A percentile compares a stretch with the other conserved stretches of the same genome.
Evolutionary conservation across 2,329 filamentous ascomycete genomes (phyloP).

Genomic region (Talaromyces piceae): DNA sequence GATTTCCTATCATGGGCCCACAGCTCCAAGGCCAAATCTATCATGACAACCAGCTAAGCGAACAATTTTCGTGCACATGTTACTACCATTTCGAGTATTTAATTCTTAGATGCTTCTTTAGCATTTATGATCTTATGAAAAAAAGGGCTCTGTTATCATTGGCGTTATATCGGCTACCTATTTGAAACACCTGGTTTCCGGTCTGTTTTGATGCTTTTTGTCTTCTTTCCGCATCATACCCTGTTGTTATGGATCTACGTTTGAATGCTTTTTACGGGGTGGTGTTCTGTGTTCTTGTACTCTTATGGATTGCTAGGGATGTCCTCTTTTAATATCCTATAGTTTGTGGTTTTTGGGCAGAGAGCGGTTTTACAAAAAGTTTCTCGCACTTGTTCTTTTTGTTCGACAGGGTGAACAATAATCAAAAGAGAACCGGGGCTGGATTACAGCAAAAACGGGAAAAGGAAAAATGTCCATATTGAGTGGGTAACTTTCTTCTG

Average conservation of each 20-base stretch:
- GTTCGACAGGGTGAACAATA: neutral
- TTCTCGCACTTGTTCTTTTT: neutral
- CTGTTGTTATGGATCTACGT: slow-evolving; percentile 4
- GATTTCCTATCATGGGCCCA: slow-evolving; percentile 48
- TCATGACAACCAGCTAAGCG: slow-evolving; percentile 26
- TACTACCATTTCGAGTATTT: neutral
- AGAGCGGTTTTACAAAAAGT: neutral
- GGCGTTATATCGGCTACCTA: slow-evolving; percentile 4
- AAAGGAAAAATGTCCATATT: neutral
- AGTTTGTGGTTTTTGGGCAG: neutral
- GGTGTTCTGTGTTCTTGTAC: neutral
- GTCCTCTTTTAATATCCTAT: too few species aligned
- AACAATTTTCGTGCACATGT: neutral
- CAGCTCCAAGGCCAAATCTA: slow-evolving; percentile 35
- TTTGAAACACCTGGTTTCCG: neutral
- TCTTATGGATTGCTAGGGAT: neutral
- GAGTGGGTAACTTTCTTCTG: too few species aligned
- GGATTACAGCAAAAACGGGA: neutral
- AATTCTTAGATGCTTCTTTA: neutral
- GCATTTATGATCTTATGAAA: slow-evolving; percentile 11
- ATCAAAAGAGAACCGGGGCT: neutral
- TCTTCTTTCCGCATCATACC: slow-evolving; percentile 9
- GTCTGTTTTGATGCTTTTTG: neutral
- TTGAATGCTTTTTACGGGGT: neutral
- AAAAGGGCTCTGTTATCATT: slow-evolving; percentile 5